These are phyloP conservation scores for Trypanosoma melophagium DNA, from an alignment of 208 protist species.

Conservation along the genomic window DNA sequence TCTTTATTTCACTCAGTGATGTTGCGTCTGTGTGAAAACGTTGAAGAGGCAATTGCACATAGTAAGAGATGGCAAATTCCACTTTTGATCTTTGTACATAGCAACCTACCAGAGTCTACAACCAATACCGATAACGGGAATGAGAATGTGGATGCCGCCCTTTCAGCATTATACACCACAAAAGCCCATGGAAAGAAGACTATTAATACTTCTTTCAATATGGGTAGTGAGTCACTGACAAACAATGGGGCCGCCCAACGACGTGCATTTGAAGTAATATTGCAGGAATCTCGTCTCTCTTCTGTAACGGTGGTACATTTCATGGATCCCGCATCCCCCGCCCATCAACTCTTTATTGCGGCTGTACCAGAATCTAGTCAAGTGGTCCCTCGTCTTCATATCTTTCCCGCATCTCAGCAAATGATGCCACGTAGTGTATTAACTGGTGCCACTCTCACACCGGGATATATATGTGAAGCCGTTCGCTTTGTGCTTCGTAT, in stretches of 20 bases:
- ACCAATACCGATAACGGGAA: not conserved
- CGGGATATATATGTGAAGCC: constrained; percentile 31
- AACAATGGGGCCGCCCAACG: constrained; percentile 45
- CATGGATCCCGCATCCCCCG: constrained; percentile 46
- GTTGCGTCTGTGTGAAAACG: constrained; percentile 39
- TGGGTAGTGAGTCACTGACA: constrained; percentile 3
- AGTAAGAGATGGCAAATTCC: constrained; percentile 27
- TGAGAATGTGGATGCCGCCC: not conserved
- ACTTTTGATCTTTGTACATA: constrained; percentile 23
- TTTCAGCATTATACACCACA: constrained; percentile 13
- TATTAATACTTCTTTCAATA: constrained; percentile 5
- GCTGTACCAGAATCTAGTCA: constrained; percentile 31
- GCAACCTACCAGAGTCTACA: not conserved
- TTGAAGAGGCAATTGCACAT: constrained; percentile 47
- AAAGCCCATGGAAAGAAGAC: constrained; percentile 4
- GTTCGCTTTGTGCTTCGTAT: constrained; percentile 19
- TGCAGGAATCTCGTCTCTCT: constrained; percentile 39
- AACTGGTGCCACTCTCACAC: constrained; percentile 36
- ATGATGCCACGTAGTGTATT: constrained; percentile 33
- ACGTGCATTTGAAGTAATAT: constrained; percentile 37
- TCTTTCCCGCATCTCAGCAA: constrained; percentile 40
- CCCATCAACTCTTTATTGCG: constrained; percentile 41
- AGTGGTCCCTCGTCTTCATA: constrained; percentile 45
- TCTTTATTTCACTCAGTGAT: constrained; percentile 9
- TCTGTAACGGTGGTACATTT: constrained; percentile 42